Base-by-base conservation (phyloP, 1,284 basidiomycete genomes). In the Xerocomus minutiporus region DNA sequence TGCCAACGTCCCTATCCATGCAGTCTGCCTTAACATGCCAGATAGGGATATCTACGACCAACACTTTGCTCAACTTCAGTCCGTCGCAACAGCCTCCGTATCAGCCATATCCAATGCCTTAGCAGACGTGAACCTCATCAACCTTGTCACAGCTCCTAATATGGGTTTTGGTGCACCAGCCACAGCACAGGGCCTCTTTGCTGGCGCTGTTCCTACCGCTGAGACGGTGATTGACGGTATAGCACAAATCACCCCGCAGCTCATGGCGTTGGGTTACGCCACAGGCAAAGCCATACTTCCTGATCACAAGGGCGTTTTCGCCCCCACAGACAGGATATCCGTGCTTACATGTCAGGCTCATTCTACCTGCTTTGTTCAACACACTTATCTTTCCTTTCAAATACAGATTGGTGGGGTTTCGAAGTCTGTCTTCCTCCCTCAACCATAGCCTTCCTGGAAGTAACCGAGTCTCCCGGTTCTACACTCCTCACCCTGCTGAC, bases 391-490 rank as follows among this genome's bases (percentile, higher is more conserved):
- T 51, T 50, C 9, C 38, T 41, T 54, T 25, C 1, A 34, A 38
- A 29, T 13, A 31, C 55, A 88, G 88, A 90, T 67, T 90, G 89
- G 89, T 91, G 88, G 88, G 88, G 88, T 13, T 72, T 90, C 5
- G 88, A 91, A 64, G 53, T 91, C 1, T 77, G 81, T 38, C 71
- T 91, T 32, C 89, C 88, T 11, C 77, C 82, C 44, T 79, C 87
- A 4, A 80, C 88, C 4, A 63, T 91, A 28, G 62, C 65, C 38
- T 79, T 82, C 61, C 75, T 91, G 26, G 68, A 69, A 50, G 83
- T 85, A 56, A 80, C 71, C 6, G 76, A 85, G 46, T 88, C 82
- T 12, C 77, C 90, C 39, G 71, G 83, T 1, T 73, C 78, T 59
- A 72, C 83, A 0, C 66, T 86, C 29, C 76, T 90, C 62, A 86